Conservation (phyloP, 495 filamentous ascomycete species). For the Tuber borchii region DNA sequence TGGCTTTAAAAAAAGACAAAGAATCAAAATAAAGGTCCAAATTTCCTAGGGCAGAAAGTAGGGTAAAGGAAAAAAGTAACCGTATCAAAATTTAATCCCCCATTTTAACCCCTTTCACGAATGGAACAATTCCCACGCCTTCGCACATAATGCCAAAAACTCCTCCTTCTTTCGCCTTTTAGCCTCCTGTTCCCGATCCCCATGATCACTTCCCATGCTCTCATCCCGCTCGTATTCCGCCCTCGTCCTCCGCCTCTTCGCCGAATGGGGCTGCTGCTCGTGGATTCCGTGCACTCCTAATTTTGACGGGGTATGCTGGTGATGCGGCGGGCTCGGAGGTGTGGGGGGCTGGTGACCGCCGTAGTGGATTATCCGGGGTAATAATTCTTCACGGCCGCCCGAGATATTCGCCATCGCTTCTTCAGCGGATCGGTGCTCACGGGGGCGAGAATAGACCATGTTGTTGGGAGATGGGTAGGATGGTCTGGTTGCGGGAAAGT, state of each 20-base stretch:
- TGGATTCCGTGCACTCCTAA: conserved; percentile 42
- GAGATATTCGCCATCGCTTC: conserved; percentile 85
- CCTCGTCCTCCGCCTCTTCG: conserved; percentile 62
- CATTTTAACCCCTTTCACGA: conserved; percentile 50
- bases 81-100: background rate
- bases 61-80: background rate
- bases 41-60: background rate
- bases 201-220: conserved; percentile 66
- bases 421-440: conserved; percentile 92
- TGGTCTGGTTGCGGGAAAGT: conserved; percentile 64
- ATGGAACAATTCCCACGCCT: conserved; percentile 96
- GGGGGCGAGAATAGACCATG: conserved; percentile 55
- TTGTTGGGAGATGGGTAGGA: conserved; percentile 73
- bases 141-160: conserved; percentile 75
- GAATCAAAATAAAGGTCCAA: background rate
- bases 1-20: conserved; percentile 19
- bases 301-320: conserved; percentile 44
- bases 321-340: conserved; percentile 69
- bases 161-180: conserved; percentile 87
- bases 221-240: conserved; percentile 74
- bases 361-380: conserved; percentile 92
- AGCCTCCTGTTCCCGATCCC: conserved; percentile 57
- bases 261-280: conserved; percentile 45
- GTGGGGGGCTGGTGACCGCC: conserved; percentile 84
- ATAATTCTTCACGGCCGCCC: conserved; percentile 80